These are phyloP conservation scores for Mercurialis annua DNA, from an alignment of 345 rosid genomes.

Conservation along the genomic window DNA sequence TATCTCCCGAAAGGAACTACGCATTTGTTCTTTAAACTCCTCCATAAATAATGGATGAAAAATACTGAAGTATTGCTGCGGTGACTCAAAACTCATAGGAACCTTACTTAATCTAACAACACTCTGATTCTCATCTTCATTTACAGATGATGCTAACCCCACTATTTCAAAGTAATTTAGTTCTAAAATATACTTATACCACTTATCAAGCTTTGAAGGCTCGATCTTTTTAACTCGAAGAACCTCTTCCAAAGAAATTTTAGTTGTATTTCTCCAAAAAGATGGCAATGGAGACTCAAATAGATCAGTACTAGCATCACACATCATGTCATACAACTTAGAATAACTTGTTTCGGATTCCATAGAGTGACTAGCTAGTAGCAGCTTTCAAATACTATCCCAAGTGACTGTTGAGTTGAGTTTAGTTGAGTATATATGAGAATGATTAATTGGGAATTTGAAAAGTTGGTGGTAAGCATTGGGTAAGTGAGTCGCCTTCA, in stretches of 20 bases:
- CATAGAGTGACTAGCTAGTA: constrained; percentile 23
- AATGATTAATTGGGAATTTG: no score
- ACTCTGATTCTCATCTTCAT: constrained; percentile 41
- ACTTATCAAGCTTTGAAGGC: constrained; percentile 83
- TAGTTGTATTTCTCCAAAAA: constrained; percentile 41
- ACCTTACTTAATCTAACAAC: constrained; percentile 63
- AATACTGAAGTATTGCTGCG: constrained; percentile 69
- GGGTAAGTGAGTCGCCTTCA: no score
- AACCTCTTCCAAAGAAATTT: constrained; percentile 47
- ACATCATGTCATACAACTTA: constrained; percentile 49
- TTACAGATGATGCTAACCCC: constrained; percentile 50
- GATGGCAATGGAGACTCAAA: constrained; percentile 36
- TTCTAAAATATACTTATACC: constrained; percentile 86
- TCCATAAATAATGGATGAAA: constrained; percentile 90
- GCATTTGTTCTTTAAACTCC: constrained; percentile 94
- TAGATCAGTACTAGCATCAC: constrained; percentile 41
- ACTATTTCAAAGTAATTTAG: constrained; percentile 76
- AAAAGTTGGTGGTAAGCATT: no score
- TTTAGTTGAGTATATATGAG: no score
- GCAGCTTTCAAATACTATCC: no score
- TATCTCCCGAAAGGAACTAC: constrained; percentile 73
- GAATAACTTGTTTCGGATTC: constrained; percentile 35
- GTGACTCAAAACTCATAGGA: constrained; percentile 75
- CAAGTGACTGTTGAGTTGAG: no score
- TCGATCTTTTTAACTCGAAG: constrained; percentile 68